Percentiles rank a stretch among this genome's conserved stretches.
Evolutionary conservation across 164 flowering plant species (phyloP).

Genomic region (Tetrastigma voinierianum): DNA sequence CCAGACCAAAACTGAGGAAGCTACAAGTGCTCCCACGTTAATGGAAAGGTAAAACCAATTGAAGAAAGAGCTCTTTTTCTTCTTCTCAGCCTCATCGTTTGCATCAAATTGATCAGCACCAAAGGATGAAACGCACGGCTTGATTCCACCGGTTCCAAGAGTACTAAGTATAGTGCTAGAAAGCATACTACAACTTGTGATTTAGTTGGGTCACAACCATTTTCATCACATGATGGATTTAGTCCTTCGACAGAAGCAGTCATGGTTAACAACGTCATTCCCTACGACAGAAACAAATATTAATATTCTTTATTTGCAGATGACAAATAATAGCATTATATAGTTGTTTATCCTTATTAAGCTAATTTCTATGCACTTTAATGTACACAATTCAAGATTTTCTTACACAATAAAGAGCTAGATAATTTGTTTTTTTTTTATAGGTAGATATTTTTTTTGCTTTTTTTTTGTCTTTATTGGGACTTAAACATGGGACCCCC

Average conservation of each 20-base stretch:
- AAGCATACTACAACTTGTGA: conserved; percentile 20
- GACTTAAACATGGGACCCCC: no score
- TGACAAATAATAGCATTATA: background rate
- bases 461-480: no score
- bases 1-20: conserved; percentile 37
- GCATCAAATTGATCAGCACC: conserved; percentile 47
- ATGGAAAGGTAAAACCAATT: conserved; percentile 43
- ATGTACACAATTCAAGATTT: no score
- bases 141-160: conserved; percentile 43
- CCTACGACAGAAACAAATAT: conserved; percentile 18
- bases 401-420: no score
- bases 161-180: conserved; percentile 36
- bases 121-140: conserved; percentile 44
- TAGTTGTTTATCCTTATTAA: no score
- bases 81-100: conserved; percentile 27
- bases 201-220: conserved; percentile 26
- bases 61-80: conserved; percentile 37
- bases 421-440: no score
- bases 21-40: conserved; percentile 35
- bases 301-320: background rate
- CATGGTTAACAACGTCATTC: conserved; percentile 29
- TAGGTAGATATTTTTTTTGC: no score
- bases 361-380: no score
- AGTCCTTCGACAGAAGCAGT: conserved; percentile 32
- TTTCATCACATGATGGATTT: conserved; percentile 20